A percentile compares a stretch with the other conserved stretches of the same genome.
phyloP scores from a whole-genome alignment of 108 stramenopile species.

The Seminavis robusta region DNA sequence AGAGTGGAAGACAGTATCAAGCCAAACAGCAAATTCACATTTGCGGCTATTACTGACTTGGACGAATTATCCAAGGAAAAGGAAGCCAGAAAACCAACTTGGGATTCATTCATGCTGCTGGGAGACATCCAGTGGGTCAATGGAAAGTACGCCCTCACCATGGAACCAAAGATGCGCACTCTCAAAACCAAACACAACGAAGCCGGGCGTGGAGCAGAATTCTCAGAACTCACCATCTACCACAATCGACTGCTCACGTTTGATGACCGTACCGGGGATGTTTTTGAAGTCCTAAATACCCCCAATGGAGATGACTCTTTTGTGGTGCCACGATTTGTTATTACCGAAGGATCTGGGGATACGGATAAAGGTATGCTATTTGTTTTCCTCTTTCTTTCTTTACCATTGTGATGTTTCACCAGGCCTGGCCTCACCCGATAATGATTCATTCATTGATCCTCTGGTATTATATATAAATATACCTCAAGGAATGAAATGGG shows the following conservation, averaged over 20 bases:
- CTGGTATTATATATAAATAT: no score
- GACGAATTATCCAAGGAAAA: slow-evolving; percentile 66
- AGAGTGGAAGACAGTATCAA: slow-evolving; percentile 32
- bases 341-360: slow-evolving; percentile 91
- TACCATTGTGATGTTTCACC: no score
- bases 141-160: slow-evolving; percentile 45
- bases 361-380: slow-evolving; percentile 97
- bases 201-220: slow-evolving; percentile 93
- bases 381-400: no score
- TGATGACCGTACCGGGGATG: slow-evolving; percentile 95
- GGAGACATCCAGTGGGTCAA: slow-evolving; percentile 52
- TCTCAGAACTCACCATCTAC: slow-evolving; percentile 84
- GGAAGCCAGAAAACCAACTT: slow-evolving; percentile 49
- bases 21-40: slow-evolving; percentile 55
- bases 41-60: slow-evolving; percentile 86
- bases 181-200: slow-evolving; percentile 89
- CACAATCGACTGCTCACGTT: slow-evolving; percentile 82
- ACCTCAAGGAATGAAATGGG: slow-evolving; percentile 63
- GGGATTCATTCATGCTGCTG: slow-evolving; percentile 61
- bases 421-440: no score
- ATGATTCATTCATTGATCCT: no score
- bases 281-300: slow-evolving; percentile 87
- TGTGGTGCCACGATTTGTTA: slow-evolving; percentile 86
- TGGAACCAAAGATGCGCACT: slow-evolving; percentile 46
- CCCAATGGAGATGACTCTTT: slow-evolving; percentile 56